Conservation (phyloP, 176 grass and related monocot genomes). For the Olyra latifolia region DNA sequence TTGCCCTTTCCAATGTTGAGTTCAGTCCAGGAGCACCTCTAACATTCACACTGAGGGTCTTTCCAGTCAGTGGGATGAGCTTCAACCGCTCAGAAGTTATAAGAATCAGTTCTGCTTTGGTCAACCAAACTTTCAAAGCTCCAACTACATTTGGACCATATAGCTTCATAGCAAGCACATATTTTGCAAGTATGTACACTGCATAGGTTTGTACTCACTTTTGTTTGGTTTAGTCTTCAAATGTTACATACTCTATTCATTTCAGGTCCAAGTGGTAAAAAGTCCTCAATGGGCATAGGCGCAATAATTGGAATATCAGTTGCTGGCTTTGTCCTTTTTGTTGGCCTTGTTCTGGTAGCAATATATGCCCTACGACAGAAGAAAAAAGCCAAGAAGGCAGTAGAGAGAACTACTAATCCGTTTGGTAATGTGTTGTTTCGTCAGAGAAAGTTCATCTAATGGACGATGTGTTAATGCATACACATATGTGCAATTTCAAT, state of each 20-base stretch:
- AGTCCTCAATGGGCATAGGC: slow-evolving; percentile 23
- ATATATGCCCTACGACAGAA: slow-evolving; percentile 50
- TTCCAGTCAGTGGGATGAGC: slow-evolving; percentile 32
- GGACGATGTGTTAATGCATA: neutral
- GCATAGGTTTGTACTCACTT: neutral
- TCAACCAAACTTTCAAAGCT: slow-evolving; percentile 45
- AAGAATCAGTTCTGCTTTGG: slow-evolving; percentile 44
- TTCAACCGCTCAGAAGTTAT: slow-evolving; percentile 54
- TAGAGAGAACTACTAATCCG: slow-evolving; percentile 45
- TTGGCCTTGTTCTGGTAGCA: slow-evolving; percentile 32
- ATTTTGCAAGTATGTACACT: slow-evolving; percentile 44
- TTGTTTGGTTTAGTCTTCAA: neutral
- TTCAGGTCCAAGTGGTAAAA: slow-evolving; percentile 35
- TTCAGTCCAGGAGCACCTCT: slow-evolving; percentile 41
- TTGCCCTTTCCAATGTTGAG: slow-evolving; percentile 44
- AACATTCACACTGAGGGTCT: slow-evolving; percentile 41
- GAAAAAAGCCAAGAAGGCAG: slow-evolving; percentile 50
- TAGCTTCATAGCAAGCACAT: slow-evolving; percentile 47
- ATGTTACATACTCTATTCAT: neutral
- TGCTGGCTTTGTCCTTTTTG: slow-evolving; percentile 25
- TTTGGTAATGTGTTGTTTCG: slow-evolving; percentile 44
- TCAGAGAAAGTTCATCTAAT: slow-evolving; percentile 7
- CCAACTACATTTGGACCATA: slow-evolving; percentile 50
- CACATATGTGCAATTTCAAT: neutral
- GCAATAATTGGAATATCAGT: slow-evolving; percentile 47